These are phyloP conservation scores for Syzygium oleosum DNA, from an alignment of 345 rosid species.

Conservation along the genomic window DNA sequence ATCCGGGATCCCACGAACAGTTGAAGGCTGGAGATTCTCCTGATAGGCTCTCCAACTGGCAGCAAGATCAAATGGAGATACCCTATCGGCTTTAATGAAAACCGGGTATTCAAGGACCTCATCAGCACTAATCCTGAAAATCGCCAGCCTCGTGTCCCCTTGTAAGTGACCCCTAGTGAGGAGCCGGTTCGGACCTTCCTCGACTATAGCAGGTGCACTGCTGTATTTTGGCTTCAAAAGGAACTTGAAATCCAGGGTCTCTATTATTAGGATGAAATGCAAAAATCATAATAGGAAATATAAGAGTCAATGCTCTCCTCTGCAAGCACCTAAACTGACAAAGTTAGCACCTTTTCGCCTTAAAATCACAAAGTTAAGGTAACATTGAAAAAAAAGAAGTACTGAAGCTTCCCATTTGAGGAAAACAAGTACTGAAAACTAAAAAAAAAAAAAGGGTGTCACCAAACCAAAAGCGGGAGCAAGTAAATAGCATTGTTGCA, in stretches of 20 bases:
- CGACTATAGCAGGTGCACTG: conserved; percentile 58
- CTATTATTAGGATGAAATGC: conserved; percentile 17
- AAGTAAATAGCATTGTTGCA: neutral
- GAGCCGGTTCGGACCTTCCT: conserved; percentile 80
- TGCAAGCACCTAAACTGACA: neutral
- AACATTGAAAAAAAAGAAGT: neutral
- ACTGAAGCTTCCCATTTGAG: neutral
- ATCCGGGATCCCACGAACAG: conserved; percentile 93
- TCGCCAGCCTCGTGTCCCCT: conserved; percentile 73
- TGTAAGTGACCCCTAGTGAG: conserved; percentile 67
- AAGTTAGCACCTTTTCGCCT: neutral
- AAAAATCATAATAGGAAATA: neutral
- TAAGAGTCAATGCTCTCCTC: neutral
- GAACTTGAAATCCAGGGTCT: conserved; percentile 97
- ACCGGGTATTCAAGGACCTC: conserved; percentile 74
- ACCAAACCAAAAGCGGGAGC: neutral
- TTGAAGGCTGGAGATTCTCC: conserved; percentile 85
- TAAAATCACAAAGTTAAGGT: neutral
- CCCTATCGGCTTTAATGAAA: conserved; percentile 76
- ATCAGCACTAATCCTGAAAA: conserved; percentile 56
- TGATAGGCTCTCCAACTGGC: conserved; percentile 98
- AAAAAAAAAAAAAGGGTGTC: neutral
- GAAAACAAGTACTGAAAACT: neutral
- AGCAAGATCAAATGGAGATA: conserved; percentile 97
- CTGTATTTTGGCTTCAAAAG: conserved; percentile 81